Evolutionary conservation across 2,329 filamentous ascomycete genomes (phyloP), one percentile per base, ranked within the genome.

Genomic region (Aspergillus nomiae): DNA sequence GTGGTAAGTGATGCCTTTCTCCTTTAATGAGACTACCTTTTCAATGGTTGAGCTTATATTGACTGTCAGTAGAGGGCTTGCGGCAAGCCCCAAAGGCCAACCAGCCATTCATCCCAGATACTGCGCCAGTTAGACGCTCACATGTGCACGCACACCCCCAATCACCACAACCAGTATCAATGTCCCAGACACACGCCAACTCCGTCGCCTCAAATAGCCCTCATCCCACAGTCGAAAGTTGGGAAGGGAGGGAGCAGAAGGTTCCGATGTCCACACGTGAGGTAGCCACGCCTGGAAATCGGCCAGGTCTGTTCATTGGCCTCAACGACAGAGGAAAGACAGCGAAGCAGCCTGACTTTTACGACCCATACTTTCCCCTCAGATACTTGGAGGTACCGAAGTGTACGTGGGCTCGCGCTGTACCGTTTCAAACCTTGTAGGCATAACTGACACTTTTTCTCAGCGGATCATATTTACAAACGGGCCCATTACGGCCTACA

Each of bases 401-500:
- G 56, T 74, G 77, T 79, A 67, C 64, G 76, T 72, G 21, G 32
- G 21, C 9, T 21, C 21, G 21, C 48, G 11, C 34, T 28, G 21
- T 32, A 24, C 28, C 56, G 26, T 21, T 26, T 19, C 41, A 16
- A 43, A 12, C n/a, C 32, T 48, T 32, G 51, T 56, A 43, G 54
- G 56, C n/a, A 60, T 53, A 10, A 46, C 62, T 65, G 54, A 72
- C 60, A 32, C 30, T 14, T 43, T 61, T 16, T 43, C 60, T 67
- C 71, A 79, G 80, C 77, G 67, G 74, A 75, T 67, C 72, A 96
- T 73, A 97, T 97, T 67, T 98, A 97, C 74, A 90, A 94, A 56
- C 89, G 94, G 50, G 96, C 92, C 66, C 85, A 96, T 43, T 89
- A 94, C 69, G 90, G 94, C 5, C 81, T 99, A 30, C 90, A 91